Evolutionary conservation across 2,329 filamentous ascomycete genomes (phyloP).

Genomic region (Blastomyces gilchristii): DNA sequence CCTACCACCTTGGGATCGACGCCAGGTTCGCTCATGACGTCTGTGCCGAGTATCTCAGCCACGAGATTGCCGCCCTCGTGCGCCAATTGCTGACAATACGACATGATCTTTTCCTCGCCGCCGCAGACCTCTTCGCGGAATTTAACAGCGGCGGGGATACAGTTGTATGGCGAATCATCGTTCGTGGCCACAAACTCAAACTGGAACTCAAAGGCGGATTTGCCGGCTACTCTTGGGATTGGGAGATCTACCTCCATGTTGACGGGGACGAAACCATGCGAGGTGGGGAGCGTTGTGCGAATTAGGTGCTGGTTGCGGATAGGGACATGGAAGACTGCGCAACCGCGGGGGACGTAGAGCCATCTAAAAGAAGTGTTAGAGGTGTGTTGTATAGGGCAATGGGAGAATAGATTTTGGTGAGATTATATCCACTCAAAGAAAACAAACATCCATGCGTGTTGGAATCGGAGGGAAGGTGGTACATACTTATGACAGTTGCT

Average conservation of each 20-base stretch:
- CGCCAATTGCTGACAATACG: slow-evolving; percentile 55
- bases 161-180: slow-evolving; percentile 62
- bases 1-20: slow-evolving; percentile 18
- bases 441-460: neutral
- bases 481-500: slow-evolving; percentile 68
- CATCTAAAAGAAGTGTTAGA: slow-evolving; percentile 43
- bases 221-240: slow-evolving; percentile 22
- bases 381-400: neutral
- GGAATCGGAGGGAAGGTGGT: neutral
- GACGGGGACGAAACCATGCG: slow-evolving; percentile 59
- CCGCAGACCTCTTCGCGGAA: slow-evolving; percentile 61
- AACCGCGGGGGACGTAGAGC: slow-evolving; percentile 70
- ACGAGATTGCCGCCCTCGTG: slow-evolving; percentile 51
- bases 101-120: slow-evolving; percentile 59
- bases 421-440: neutral
- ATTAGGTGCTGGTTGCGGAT: slow-evolving; percentile 64
- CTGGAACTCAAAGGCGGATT: slow-evolving; percentile 53
- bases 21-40: slow-evolving; percentile 51
- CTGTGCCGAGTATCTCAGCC: slow-evolving; percentile 56
- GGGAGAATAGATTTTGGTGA: neutral
- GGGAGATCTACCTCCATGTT: slow-evolving; percentile 12
- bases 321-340: slow-evolving; percentile 72
- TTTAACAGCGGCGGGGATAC: slow-evolving; percentile 57
- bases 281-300: slow-evolving; percentile 65
- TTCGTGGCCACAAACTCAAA: slow-evolving; percentile 71